phyloP scores from a whole-genome alignment of 176 grass and related monocot genomes.

The Leersia perrieri region DNA sequence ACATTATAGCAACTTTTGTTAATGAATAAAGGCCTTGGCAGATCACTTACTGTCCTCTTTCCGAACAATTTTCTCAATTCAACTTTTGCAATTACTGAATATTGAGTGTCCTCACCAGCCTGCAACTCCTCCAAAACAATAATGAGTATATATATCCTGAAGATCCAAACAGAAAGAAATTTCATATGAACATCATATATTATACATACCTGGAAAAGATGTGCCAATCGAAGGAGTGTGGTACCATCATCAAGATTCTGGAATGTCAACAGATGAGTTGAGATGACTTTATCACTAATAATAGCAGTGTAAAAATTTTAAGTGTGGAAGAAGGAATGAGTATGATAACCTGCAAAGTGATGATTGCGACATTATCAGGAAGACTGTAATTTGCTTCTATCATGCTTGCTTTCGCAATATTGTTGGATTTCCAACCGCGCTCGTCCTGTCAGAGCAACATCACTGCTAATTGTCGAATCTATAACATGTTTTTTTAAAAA shows the following conservation, averaged over 20 bases:
- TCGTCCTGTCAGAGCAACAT: conserved; percentile 50
- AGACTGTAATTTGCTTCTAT: conserved; percentile 75
- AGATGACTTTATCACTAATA: not conserved
- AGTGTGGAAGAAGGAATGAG: not conserved
- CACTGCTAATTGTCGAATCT: not conserved
- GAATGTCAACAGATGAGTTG: conserved; percentile 18
- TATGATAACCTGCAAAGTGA: conserved; percentile 72
- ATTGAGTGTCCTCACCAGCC: conserved; percentile 58
- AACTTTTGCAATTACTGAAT: conserved; percentile 66
- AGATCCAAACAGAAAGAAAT: not conserved
- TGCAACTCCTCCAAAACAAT: not conserved
- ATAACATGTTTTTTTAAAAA: not conserved
- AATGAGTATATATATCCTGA: not conserved
- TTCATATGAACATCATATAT: not conserved
- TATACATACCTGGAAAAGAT: conserved; percentile 72
- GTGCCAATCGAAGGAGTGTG: conserved; percentile 70
- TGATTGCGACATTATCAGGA: conserved; percentile 80
- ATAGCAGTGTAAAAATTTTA: not conserved
- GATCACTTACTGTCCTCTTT: conserved; percentile 55
- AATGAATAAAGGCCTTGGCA: not conserved
- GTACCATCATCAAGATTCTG: conserved; percentile 82
- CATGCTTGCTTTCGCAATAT: conserved; percentile 37
- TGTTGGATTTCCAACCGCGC: conserved; percentile 60
- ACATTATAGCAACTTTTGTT: not conserved
- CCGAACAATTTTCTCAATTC: conserved; percentile 73